Base-by-base conservation (phyloP, 164 flowering plant genomes). In the Liriodendron chinense region DNA sequence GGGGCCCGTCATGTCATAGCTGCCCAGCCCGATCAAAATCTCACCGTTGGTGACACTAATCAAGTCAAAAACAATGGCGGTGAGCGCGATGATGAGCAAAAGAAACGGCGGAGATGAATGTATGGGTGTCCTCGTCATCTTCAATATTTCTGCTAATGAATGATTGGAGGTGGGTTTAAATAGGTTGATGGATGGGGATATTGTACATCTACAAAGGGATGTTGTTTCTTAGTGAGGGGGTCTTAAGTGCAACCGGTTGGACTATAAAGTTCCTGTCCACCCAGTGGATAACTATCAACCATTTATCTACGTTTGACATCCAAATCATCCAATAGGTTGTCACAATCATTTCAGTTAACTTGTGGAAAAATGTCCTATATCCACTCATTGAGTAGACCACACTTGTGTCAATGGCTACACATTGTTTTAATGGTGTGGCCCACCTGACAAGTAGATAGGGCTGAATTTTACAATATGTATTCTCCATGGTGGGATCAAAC, bases 1-100 rank as follows among this genome's bases (percentile, higher is more conserved):
- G 0, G 96, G 94, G 7, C 94, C 94, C 0, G 96, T 92, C 78
- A 89, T 89, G 83, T 92, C 96, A 72, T 88, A 89, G 83, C 96
- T 92, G 26, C 94, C 94, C 18, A 89, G 81, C 24, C 96, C 96
- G 25, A 90, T 78, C 84, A 90, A 78, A 76, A 89, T 87, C 1
- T 81, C 85, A 1, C 84, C 87, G 69, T 77, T 70, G 20, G 73
- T 74, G 1, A 21, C 70, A 21, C 57, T 10, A 22, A 10, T 53
- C 57, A 61, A 21, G 7, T 53, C 28, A 23, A 34, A 22, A n/a
- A 59, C 20, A 18, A 75, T 9, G 28, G 69, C 34, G 48, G 72
- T 13, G 13, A 12, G 59, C 59, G 4, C 2, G 16, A 53, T 53
- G 13, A 53, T 1, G 12, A 68, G 47, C 10, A 71, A 64, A 21